Evolutionary conservation across 1,139 yeast genomes (phyloP).

Genomic region (Candida freyschussii): DNA sequence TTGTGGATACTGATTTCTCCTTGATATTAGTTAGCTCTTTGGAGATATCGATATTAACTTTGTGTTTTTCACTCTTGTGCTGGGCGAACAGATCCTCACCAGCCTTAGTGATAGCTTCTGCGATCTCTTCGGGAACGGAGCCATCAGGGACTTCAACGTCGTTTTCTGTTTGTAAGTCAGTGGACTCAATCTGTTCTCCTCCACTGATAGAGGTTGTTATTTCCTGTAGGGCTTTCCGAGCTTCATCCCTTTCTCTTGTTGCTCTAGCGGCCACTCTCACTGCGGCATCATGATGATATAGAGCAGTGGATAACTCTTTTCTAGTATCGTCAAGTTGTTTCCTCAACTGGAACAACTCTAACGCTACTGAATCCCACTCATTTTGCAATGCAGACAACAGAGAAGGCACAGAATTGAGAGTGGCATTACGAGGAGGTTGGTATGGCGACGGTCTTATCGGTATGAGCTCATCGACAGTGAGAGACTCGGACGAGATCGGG

Average conservation of each 20-base stretch:
- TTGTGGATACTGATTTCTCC: constrained; percentile 3
- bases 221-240: constrained; percentile 24
- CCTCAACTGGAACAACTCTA: constrained; percentile 73
- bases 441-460: constrained; percentile 34
- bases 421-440: constrained; percentile 45
- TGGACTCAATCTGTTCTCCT: constrained; percentile 11
- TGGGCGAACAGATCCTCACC: constrained; percentile 36
- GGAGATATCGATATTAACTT: constrained; percentile 28
- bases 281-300: constrained; percentile 89
- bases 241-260: constrained; percentile 67
- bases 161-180: constrained; percentile 6
- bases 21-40: constrained; percentile 8
- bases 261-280: constrained; percentile 77
- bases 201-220: constrained; percentile 23
- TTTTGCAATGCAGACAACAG: constrained; percentile 70
- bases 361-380: constrained; percentile 86
- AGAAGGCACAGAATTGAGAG: constrained; percentile 70
- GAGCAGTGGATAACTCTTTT: constrained; percentile 69
- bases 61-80: constrained; percentile 41
- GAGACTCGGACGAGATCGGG: constrained; percentile 66
- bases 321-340: constrained; percentile 65
- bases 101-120: constrained; percentile 31
- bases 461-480: constrained; percentile 56
- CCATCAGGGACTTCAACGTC: constrained; percentile 8
- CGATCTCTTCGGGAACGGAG: constrained; percentile 21